A percentile compares a stretch with the other conserved stretches of the same genome.
phyloP scores from a whole-genome alignment of 2,329 filamentous ascomycete species.

The Coniochaeta ligniaria region DNA sequence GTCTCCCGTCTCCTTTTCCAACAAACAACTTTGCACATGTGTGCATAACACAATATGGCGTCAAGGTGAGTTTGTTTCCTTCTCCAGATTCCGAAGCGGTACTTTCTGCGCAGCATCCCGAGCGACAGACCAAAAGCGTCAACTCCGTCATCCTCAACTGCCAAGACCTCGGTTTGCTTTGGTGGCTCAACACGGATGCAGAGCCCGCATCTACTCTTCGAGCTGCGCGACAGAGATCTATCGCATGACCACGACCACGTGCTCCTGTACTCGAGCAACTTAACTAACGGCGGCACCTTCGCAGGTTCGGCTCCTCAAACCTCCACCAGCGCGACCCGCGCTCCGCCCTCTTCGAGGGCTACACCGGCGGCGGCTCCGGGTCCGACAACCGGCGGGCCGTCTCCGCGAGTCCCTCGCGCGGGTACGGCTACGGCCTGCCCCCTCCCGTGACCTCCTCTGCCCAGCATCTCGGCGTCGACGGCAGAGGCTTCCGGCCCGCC shows the following conservation, averaged over 20 bases:
- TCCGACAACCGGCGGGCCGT: conserved; percentile 27
- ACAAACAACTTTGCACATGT: neutral
- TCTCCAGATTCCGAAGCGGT: neutral
- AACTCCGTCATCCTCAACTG: neutral
- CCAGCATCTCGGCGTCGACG: conserved; percentile 23
- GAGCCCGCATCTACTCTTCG: no score
- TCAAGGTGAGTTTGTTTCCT: conserved; percentile 11
- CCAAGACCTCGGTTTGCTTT: no score
- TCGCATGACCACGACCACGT: no score
- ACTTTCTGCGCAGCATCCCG: neutral
- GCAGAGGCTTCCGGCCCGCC: conserved; percentile 50
- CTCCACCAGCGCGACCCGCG: conserved; percentile 69
- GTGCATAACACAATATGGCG: conserved; percentile 10
- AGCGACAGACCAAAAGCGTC: neutral
- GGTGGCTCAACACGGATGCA: no score
- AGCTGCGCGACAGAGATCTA: no score
- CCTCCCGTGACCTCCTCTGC: conserved; percentile 9
- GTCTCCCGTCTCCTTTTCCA: conserved; percentile 1
- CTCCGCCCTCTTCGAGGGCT: conserved; percentile 69
- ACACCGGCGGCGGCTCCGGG: conserved; percentile 42
- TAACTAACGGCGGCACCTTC: neutral
- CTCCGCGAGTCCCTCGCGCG: conserved; percentile 32
- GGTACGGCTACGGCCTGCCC: conserved; percentile 41
- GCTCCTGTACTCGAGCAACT: no score
- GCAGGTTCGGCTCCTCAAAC: conserved; percentile 59